These are phyloP conservation scores for Nitzschia palea DNA, from an alignment of 108 stramenopile species.

Conservation along the genomic window DNA sequence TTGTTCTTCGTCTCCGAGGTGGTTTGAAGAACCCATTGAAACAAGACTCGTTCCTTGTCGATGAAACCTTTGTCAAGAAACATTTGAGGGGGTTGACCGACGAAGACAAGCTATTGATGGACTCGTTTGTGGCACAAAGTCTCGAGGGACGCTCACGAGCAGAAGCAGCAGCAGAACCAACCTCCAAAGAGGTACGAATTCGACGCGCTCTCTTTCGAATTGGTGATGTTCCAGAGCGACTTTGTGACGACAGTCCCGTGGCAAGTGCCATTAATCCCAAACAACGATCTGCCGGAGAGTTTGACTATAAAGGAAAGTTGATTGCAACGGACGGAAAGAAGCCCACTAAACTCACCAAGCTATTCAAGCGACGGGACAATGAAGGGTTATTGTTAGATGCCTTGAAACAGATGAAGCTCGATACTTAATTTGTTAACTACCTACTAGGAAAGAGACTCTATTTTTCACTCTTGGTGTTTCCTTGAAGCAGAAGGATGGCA, in stretches of 20 bases:
- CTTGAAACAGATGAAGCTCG: constrained; percentile 71
- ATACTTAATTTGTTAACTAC: neutral
- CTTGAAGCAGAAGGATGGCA: constrained; percentile 35
- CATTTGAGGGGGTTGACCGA: constrained; percentile 60
- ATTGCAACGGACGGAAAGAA: constrained; percentile 66
- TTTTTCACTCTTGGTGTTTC: neutral
- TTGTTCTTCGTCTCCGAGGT: constrained; percentile 87
- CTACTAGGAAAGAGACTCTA: neutral
- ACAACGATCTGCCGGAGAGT: constrained; percentile 46
- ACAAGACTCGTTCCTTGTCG: constrained; percentile 69
- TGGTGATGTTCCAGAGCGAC: constrained; percentile 34
- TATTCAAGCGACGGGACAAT: constrained; percentile 87
- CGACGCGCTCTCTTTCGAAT: constrained; percentile 71
- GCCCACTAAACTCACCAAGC: constrained; percentile 71
- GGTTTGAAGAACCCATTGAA: constrained; percentile 91
- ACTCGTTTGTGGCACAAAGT: constrained; percentile 72
- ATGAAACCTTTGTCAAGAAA: constrained; percentile 79
- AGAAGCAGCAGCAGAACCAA: constrained; percentile 11
- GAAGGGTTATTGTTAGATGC: constrained; percentile 59
- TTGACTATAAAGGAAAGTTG: constrained; percentile 67
- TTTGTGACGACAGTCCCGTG: constrained; percentile 58
- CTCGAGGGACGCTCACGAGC: constrained; percentile 14
- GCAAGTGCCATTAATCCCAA: constrained; percentile 42
- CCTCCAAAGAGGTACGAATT: constrained; percentile 33
- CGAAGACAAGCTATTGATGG: constrained; percentile 76